phyloP scores from a whole-genome alignment of 176 grass and related monocot species.

The Oryza brachyantha region DNA sequence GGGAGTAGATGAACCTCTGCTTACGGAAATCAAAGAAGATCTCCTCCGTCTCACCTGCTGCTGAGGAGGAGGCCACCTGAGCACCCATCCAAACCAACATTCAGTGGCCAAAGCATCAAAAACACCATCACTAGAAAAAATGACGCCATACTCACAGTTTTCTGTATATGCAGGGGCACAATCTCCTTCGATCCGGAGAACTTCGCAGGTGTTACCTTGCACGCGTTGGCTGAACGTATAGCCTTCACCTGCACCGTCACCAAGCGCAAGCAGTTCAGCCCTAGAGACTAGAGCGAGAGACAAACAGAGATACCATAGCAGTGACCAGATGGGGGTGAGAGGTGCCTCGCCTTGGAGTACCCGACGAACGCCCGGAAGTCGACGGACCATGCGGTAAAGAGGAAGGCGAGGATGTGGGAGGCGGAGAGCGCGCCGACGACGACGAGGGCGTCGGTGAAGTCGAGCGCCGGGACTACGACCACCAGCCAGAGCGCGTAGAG shows the following conservation, averaged over 20 bases:
- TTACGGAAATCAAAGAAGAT: constrained; percentile 98
- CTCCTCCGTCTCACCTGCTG: constrained; percentile 59
- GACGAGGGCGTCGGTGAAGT: constrained; percentile 80
- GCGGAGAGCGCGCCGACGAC: constrained; percentile 58
- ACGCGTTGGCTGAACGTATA: constrained; percentile 60
- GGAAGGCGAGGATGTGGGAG: constrained; percentile 72
- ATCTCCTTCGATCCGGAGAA: constrained; percentile 97
- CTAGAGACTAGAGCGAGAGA: background rate
- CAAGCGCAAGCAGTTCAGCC: constrained; percentile 29
- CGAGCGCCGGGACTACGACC: constrained; percentile 70
- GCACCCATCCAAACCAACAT: background rate
- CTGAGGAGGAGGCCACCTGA: constrained; percentile 69
- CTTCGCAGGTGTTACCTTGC: constrained; percentile 85
- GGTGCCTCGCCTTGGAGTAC: constrained; percentile 65
- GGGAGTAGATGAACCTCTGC: constrained; percentile 86
- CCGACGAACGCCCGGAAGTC: constrained; percentile 85
- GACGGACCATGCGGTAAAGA: constrained; percentile 94
- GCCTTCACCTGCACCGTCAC: constrained; percentile 59
- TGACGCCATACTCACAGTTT: constrained; percentile 51
- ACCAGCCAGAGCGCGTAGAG: constrained; percentile 79
- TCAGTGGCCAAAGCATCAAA: constrained; percentile 1
- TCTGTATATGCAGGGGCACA: constrained; percentile 63
- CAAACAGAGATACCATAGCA: background rate
- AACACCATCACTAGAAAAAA: background rate
- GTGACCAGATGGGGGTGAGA: constrained; percentile 1